phyloP scores from a whole-genome alignment of 2,329 filamentous ascomycete species.

The Fonsecaea erecta region DNA sequence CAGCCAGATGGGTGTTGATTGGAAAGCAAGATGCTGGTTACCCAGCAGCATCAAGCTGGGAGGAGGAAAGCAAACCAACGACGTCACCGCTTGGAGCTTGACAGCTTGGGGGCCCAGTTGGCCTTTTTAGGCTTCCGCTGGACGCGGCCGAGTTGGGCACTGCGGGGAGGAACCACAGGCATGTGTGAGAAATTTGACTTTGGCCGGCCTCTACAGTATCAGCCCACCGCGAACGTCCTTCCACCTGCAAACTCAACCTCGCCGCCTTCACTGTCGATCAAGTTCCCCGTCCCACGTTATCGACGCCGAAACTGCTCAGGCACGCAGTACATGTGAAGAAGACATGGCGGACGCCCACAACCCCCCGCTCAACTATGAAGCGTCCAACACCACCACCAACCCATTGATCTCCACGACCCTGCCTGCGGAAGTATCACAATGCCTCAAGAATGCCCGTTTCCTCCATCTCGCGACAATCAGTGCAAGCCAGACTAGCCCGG shows the following conservation, averaged over 20 bases:
- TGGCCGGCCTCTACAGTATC: background rate
- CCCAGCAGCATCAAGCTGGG: conserved; percentile 3
- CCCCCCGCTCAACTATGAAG: conserved; percentile 74
- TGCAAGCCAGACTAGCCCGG: conserved; percentile 47
- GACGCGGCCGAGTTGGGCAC: background rate
- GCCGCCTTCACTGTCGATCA: background rate
- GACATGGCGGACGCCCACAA: conserved; percentile 57
- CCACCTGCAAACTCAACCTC: background rate
- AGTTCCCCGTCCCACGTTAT: background rate
- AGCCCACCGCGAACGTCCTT: conserved; percentile 2
- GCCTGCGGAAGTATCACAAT: conserved; percentile 83
- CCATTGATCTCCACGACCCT: conserved; percentile 71
- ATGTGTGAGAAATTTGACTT: conserved; percentile 4
- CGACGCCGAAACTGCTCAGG: background rate
- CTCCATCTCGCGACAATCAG: conserved; percentile 90
- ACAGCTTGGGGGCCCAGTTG: background rate
- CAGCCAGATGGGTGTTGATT: conserved; percentile 2
- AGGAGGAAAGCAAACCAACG: conserved; percentile 2
- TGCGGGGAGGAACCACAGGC: background rate
- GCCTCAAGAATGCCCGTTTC: conserved; percentile 92
- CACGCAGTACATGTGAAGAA: background rate
- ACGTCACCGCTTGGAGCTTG: conserved; percentile 22
- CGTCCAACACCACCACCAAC: conserved; percentile 73
- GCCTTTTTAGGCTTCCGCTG: background rate
- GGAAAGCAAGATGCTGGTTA: conserved; percentile 7